Conservation (phyloP, 768 basidiomycete species). For the Cyclocybe cylindracea region DNA sequence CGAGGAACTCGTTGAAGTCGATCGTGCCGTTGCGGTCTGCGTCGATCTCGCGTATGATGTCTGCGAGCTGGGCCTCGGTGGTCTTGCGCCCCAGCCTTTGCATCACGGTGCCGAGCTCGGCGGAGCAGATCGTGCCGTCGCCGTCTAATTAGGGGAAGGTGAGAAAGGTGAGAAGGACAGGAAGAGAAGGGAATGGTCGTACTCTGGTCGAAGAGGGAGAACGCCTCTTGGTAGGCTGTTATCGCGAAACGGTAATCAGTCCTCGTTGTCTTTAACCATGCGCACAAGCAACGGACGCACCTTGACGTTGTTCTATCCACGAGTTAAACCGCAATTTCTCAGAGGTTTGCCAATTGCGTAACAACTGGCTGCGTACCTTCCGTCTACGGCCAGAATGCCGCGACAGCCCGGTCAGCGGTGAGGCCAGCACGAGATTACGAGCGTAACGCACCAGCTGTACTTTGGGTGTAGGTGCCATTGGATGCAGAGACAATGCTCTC, state of each 20-base stretch:
- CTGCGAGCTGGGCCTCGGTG: conserved; percentile 42
- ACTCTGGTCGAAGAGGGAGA: conserved; percentile 97
- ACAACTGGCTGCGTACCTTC: no score
- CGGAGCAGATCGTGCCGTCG: conserved; percentile 48
- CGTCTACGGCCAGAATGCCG: no score
- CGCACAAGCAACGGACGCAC: not conserved
- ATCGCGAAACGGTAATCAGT: not conserved
- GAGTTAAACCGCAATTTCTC: no score
- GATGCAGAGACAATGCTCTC: no score
- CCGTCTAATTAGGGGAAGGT: conserved; percentile 31
- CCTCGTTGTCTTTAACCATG: not conserved
- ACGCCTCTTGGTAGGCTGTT: conserved; percentile 96
- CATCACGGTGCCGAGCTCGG: conserved; percentile 49
- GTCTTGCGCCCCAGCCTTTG: conserved; percentile 44
- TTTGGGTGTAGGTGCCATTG: no score
- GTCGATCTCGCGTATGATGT: conserved; percentile 48
- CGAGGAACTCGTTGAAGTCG: conserved; percentile 47
- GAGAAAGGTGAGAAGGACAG: not conserved
- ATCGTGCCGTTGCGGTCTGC: conserved; percentile 44
- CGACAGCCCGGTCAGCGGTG: no score
- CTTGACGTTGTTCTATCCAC: no score
- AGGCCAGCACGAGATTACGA: no score
- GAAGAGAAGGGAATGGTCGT: conserved; percentile 21
- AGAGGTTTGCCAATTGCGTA: no score
- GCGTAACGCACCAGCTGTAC: no score